Base-by-base conservation (phyloP, 139 green algal genomes). In the Ostreobium quekettii region DNA sequence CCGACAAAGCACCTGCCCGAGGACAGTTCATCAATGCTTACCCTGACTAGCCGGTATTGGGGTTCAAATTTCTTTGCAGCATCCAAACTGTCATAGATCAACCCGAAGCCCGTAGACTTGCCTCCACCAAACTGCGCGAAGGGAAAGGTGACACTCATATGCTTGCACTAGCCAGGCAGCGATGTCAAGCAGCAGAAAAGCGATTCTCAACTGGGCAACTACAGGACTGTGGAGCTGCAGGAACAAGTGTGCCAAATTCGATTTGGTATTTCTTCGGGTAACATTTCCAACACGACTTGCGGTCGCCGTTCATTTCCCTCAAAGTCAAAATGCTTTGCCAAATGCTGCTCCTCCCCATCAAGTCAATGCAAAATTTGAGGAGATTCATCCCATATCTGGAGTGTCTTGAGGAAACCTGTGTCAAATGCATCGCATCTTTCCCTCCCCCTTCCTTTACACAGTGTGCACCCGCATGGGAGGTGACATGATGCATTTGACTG, bases 31-130 rank as follows among this genome's bases (percentile, higher is more conserved):
- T n/a, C n/a, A n/a, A 53, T 46, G 58, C 78, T 65, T 64, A 96
- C 86, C 83, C 89, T 78, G 71, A 95, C 77, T 53, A 96, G 82
- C 48, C 94, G 80, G 88, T 99, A 91, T 79, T 96, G 97, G 70
- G 93, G 94, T 87, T 99, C 94, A 76, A 96, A 97, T 81, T 98
- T 92, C 90, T 98, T 96, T 48, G 82, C 82, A 15, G 86, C 81
- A 47, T 97, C 89, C 7, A 98, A 49, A 64, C 81, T 90, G 80
- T 99, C 93, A 73, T 99, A 99, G 82, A 99, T 99, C 60, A 99
- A 81, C 47, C 95, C 95, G 68, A 99, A 99, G 63, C 95, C 95
- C 33, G 93, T 97, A 47, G 88, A 96, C 88, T 97, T 99, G 76
- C 95, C 95, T 77, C 95, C 95, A 89, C 95, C 95, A 79, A 99